Percentiles rank a stretch among this genome's conserved stretches.
phyloP scores from a whole-genome alignment of 1,284 basidiomycete genomes.

The Ceratobasidium sp. region DNA sequence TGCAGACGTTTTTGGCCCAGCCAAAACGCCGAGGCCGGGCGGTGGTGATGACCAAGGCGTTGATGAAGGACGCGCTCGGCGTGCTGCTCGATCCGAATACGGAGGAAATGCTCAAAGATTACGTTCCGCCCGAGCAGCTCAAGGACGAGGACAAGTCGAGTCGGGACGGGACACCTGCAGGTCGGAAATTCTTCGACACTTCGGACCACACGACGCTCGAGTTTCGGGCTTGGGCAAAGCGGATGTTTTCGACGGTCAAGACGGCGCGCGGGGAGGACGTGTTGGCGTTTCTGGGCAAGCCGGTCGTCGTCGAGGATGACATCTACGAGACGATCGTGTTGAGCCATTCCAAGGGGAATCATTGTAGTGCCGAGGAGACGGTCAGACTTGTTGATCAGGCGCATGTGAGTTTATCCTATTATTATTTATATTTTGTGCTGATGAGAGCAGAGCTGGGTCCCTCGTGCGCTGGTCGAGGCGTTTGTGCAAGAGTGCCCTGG shows the following conservation, averaged over 20 bases:
- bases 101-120: conserved; percentile 39
- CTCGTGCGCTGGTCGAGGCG: conserved; percentile 24
- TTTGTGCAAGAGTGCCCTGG: conserved; percentile 42
- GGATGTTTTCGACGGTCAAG: conserved; percentile 44
- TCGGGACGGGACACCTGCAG: conserved; percentile 30
- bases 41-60: conserved; percentile 40
- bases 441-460: conserved; percentile 34
- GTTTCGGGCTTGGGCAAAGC: conserved; percentile 29
- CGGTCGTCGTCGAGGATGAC: conserved; percentile 39
- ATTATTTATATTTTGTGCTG: background rate
- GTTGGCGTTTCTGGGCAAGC: conserved; percentile 40
- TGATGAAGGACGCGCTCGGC: conserved; percentile 40
- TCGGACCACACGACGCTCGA: conserved; percentile 38
- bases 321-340: conserved; percentile 44
- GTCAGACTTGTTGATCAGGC: conserved; percentile 26
- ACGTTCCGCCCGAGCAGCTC: conserved; percentile 21
- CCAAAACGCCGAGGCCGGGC: conserved; percentile 9
- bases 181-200: conserved; percentile 9
- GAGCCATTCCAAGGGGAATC: conserved; percentile 43
- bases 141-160: conserved; percentile 30
- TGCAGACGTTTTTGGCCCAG: conserved; percentile 27
- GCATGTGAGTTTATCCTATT: conserved; percentile 28
- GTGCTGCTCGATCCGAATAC: conserved; percentile 32
- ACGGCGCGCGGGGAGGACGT: conserved; percentile 31
- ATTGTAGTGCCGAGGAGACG: conserved; percentile 36